Conservation (phyloP, 768 basidiomycete species). For the Solioccasus polychromus region DNA sequence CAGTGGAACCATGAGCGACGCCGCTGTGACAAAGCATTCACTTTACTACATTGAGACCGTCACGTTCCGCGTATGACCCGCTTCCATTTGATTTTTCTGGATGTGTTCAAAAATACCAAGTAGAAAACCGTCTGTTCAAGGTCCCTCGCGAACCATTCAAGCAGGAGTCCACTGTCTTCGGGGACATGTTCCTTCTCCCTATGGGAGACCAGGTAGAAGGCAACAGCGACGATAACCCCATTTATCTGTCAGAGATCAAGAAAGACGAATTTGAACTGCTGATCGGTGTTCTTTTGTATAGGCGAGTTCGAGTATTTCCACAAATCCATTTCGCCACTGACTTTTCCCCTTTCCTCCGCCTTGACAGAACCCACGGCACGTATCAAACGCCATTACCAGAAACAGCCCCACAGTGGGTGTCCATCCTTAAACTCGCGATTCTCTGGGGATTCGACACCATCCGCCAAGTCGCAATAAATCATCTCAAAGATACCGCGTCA, state of each 20-base stretch:
- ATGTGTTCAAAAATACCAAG: conserved; percentile 11
- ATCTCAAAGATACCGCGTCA: conserved; percentile 8
- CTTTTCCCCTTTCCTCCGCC: no score
- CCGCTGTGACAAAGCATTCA: neutral
- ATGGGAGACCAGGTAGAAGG: conserved; percentile 10
- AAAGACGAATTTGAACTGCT: conserved; percentile 18
- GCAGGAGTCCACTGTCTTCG: conserved; percentile 16
- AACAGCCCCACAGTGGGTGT: no score
- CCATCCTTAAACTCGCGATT: conserved; percentile 36
- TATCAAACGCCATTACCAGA: neutral
- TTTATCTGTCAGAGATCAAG: conserved; percentile 11
- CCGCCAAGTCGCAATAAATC: conserved; percentile 26
- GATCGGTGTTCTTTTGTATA: conserved; percentile 11
- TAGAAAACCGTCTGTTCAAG: conserved; percentile 20
- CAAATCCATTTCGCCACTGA: no score
- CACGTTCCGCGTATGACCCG: conserved; percentile 15
- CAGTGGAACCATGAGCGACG: neutral
- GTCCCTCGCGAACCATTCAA: conserved; percentile 17
- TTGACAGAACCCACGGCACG: neutral
- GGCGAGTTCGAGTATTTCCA: no score
- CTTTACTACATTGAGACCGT: conserved; percentile 12
- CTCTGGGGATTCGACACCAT: conserved; percentile 36
- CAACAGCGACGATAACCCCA: conserved; percentile 11
- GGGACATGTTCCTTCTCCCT: conserved; percentile 20
- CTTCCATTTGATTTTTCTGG: no score